Base-by-base conservation (phyloP, 371 early-diverging fungal species). In the Ordospora colligata region DNA sequence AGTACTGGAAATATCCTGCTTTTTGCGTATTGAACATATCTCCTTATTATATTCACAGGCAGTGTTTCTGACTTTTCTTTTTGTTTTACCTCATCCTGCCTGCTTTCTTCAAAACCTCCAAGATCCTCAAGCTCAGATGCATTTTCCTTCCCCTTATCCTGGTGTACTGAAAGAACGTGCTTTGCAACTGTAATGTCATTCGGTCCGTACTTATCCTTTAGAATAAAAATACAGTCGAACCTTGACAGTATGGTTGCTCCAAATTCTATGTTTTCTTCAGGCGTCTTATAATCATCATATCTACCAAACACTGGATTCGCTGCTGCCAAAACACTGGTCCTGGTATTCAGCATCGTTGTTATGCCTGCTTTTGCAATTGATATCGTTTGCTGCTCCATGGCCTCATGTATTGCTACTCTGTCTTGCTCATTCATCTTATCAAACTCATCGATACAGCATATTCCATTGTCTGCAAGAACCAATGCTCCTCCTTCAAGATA, bases 381-480 rank as follows among this genome's bases (percentile, higher is more conserved):
- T 70, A 99, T 96, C 0, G 98, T 99, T 83, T 97, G 97, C 86
- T 99, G 99, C 87, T 99, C 98, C 99, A 99, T 99, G 19, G 99
- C 99, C 87, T 99, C 99, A 87, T 99, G 99, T 80, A 99, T 99
- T 21, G 97, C 96, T 0, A 97, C 97, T 72, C 97, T 88, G 85
- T 99, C 99, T 82, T 94, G 93, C 66, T 97, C 95, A 78, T 94
- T 87, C 98, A 97, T 97, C 87, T 99, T 97, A 86, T 99, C 99
- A 87, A 99, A 97, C 86, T 99, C 99, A 87, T 97, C 97, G 84
- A 97, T 99, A 86, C 97, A 97, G 47, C 96, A 96, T 27, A 97
- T 92, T 70, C 99, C 99, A 47, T 94, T 93, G 84, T 97, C 98
- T 0, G 96, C 96, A 67, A 99, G 87, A 17, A 99, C 99, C 92